Base-by-base conservation (phyloP, 768 basidiomycete genomes). In the Xerocomellus chrysenteron region DNA sequence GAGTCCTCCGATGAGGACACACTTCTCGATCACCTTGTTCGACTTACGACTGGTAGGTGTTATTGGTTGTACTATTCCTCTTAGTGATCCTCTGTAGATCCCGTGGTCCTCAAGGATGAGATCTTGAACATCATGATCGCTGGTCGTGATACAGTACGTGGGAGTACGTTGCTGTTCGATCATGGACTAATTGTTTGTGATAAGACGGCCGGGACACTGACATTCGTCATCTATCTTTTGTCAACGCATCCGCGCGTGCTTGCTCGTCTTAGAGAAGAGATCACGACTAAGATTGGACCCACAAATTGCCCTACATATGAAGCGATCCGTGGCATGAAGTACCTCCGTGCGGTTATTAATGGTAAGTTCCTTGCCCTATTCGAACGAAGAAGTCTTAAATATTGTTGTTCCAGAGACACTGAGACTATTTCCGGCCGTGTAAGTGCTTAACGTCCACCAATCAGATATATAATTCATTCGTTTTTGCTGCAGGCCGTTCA, bases 341-440 rank as follows among this genome's bases (percentile, higher is more conserved):
- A 80, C 58, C 73, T 87, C 1, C 75, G 84, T 11, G 86, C 86
- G 2, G 82, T 86, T 7, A 80, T 87, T 47, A 86, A 87, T 57
- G 85, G 84, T 83, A 41, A 8, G 65, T 50, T 56, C 13, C 2
- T 47, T 46, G 2, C 30, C 39, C 11, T 8, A 12, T 10, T 17
- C 13, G 32, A 40, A 2, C 17, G 21, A 28, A 40, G 35, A 40
- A 11, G 9, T 39, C 41, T 54, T 48, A 58, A 46, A 16, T 2
- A 44, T 10, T 13, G 30, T 46, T 47, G 5, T 33, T 46, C n/a
- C 54, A 76, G 84, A 85, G 64, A 82, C 82, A 0, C 66, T 85
- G 54, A 75, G 83, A 35, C 55, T 85, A n/a, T 85, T 78, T 65
- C 83, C 84, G 5, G 72, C 80, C 9, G 82, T 85, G 67, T 66